These are phyloP conservation scores for Pyrus betulifolia DNA, from an alignment of 306 rosid species.

Conservation along the genomic window DNA sequence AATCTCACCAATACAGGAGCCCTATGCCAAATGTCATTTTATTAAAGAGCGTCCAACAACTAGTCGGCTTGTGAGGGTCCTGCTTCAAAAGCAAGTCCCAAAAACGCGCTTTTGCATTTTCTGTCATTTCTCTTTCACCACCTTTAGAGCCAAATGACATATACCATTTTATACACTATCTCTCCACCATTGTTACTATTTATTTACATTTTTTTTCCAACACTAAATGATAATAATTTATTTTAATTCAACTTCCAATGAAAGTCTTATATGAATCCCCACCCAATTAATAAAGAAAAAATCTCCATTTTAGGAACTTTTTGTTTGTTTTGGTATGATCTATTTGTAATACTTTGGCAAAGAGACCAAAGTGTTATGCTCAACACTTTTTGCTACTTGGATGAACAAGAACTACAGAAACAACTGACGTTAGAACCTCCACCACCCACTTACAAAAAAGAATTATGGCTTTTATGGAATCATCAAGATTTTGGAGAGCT, in stretches of 20 bases:
- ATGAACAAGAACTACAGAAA: background rate
- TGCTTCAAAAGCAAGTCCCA: background rate
- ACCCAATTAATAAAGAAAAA: background rate
- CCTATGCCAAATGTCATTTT: background rate
- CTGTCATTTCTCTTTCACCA: background rate
- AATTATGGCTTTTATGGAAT: background rate
- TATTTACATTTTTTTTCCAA: background rate
- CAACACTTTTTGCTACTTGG: background rate
- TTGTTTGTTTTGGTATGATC: background rate
- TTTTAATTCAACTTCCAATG: background rate
- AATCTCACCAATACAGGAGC: background rate
- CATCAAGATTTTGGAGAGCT: background rate
- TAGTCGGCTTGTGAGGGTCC: slow-evolving; percentile 3
- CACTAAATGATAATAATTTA: background rate
- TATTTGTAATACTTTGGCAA: background rate
- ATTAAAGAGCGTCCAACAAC: background rate
- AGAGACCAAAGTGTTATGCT: background rate
- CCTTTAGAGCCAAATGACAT: slow-evolving; percentile 15
- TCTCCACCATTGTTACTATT: background rate
- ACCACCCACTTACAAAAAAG: background rate
- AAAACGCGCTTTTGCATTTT: slow-evolving; percentile 30
- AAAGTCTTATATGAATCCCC: background rate
- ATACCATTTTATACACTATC: background rate
- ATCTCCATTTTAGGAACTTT: background rate
- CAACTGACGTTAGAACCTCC: background rate